These are phyloP conservation scores for Nannochloris sp. DNA, from an alignment of 139 green algal species.

Conservation along the genomic window DNA sequence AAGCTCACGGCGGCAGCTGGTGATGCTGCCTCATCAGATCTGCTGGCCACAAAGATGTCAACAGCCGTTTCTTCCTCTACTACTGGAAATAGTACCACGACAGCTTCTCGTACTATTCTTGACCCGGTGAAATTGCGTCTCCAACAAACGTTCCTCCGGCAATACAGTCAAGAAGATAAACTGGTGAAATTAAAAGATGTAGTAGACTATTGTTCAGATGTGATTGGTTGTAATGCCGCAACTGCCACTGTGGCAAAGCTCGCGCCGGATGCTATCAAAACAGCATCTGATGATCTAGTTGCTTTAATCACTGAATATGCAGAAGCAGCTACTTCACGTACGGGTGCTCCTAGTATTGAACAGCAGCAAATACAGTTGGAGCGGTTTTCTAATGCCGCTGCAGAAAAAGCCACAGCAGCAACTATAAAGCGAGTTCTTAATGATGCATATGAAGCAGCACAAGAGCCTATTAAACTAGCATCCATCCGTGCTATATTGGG, in stretches of 20 bases:
- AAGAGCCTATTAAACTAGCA: neutral
- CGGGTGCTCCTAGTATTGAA: slow-evolving; percentile 9
- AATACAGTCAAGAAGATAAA: slow-evolving; percentile 34
- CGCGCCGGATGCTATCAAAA: too few species aligned
- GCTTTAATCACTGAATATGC: too few species aligned
- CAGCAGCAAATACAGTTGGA: neutral
- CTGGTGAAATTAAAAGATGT: slow-evolving; percentile 29
- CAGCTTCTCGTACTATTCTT: neutral
- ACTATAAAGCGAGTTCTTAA: neutral
- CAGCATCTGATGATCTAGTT: too few species aligned
- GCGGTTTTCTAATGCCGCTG: too few species aligned
- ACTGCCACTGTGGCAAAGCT: neutral
- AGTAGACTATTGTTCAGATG: slow-evolving; percentile 29
- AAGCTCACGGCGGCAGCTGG: too few species aligned
- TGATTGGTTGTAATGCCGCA: slow-evolving; percentile 18
- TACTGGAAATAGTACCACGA: too few species aligned
- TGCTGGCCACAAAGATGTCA: too few species aligned
- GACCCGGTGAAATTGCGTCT: slow-evolving; percentile 19
- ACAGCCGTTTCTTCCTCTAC: too few species aligned
- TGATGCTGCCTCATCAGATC: too few species aligned
- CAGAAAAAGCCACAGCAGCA: neutral
- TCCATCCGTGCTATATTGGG: slow-evolving; percentile 12
- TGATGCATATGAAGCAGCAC: neutral
- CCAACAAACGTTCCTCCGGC: slow-evolving; percentile 38
- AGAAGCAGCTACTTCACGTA: slow-evolving; percentile 13